These are phyloP conservation scores for Annulohypoxylon nitens DNA, from an alignment of 495 filamentous ascomycete species.

Conservation along the genomic window DNA sequence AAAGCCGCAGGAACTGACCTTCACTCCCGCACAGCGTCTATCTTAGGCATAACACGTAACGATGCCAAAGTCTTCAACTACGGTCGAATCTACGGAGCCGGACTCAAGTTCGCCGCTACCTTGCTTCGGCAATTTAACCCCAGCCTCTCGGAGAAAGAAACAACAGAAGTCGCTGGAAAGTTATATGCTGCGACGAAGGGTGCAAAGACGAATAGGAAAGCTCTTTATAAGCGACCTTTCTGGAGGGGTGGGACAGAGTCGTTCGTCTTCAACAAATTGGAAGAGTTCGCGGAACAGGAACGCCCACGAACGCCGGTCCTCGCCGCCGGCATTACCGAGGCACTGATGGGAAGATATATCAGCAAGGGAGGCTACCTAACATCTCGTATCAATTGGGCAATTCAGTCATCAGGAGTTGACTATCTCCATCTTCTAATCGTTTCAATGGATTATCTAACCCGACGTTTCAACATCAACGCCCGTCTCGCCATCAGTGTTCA, in stretches of 20 bases:
- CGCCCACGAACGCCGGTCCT: conserved; percentile 90
- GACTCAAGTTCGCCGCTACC: conserved; percentile 90
- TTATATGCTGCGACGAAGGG: conserved; percentile 94
- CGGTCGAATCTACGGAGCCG: conserved; percentile 96
- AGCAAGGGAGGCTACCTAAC: conserved; percentile 94
- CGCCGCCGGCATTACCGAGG: conserved; percentile 97
- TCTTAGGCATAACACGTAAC: conserved; percentile 92
- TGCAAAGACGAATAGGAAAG: conserved; percentile 74
- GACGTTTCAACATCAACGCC: conserved; percentile 85
- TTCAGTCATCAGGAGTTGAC: conserved; percentile 96
- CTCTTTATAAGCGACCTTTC: conserved; percentile 79
- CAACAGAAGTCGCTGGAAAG: conserved; percentile 77
- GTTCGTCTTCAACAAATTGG: conserved; percentile 97
- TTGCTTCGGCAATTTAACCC: conserved; percentile 95
- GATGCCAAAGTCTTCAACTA: conserved; percentile 99
- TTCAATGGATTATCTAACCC: conserved; percentile 91
- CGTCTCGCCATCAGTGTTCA: conserved; percentile 95
- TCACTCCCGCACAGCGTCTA: conserved; percentile 92
- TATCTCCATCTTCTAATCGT: conserved; percentile 96
- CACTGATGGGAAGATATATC: conserved; percentile 86
- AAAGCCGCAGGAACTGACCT: conserved; percentile 94
- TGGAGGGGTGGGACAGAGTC: conserved; percentile 98
- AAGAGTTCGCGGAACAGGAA: conserved; percentile 97
- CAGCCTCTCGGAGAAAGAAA: conserved; percentile 78
- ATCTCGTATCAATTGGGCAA: conserved; percentile 98